These are phyloP conservation scores for Ensete ventricosum DNA, from an alignment of 176 grass and related monocot species.

Conservation along the genomic window DNA sequence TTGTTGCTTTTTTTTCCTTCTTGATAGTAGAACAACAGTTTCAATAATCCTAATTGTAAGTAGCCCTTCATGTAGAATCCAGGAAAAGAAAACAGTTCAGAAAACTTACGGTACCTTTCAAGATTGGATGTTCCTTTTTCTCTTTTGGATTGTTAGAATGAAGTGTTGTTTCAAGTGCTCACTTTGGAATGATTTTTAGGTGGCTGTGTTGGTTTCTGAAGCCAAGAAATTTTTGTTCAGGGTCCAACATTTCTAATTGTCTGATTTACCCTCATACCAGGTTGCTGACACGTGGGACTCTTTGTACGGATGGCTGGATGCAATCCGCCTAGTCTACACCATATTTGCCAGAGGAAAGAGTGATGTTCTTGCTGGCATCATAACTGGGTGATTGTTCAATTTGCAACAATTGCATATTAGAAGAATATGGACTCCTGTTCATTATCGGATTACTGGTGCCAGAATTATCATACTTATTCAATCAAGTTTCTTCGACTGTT, in stretches of 20 bases:
- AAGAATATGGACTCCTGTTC: not conserved
- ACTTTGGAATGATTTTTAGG: not conserved
- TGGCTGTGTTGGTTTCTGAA: not conserved
- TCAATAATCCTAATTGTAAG: too few species aligned
- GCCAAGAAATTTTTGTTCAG: not conserved
- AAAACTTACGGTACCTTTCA: too few species aligned
- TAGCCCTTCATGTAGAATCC: too few species aligned
- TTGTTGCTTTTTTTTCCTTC: too few species aligned
- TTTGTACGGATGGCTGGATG: constrained; percentile 80
- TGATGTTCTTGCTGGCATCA: constrained; percentile 88
- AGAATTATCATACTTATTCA: not conserved
- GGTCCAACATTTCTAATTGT: not conserved
- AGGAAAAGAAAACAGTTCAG: too few species aligned
- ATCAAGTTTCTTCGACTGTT: not conserved
- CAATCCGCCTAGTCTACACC: constrained; percentile 85
- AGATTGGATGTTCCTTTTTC: not conserved
- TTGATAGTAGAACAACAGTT: too few species aligned
- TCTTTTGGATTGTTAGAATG: not conserved
- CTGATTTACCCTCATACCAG: constrained; percentile 16
- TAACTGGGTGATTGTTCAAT: constrained; percentile 51
- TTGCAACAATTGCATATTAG: not conserved
- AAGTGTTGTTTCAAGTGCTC: not conserved
- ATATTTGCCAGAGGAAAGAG: constrained; percentile 83
- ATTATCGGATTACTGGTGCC: not conserved
- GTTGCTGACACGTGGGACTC: constrained; percentile 93